Conservation (phyloP, 805 yeast species). For the Hanseniaspora taiwanica region DNA sequence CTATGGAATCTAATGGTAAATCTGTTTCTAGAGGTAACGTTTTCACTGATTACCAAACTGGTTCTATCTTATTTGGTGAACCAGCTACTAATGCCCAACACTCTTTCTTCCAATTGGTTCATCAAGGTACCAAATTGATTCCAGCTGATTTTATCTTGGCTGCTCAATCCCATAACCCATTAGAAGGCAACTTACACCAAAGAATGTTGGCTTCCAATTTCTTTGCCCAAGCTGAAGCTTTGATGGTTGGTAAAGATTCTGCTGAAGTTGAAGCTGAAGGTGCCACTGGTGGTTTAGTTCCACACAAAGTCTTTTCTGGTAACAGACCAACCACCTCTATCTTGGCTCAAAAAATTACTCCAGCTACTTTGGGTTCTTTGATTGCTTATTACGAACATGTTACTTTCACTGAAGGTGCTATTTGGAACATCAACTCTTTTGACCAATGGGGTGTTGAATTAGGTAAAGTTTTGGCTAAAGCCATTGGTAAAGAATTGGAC, state of each 20-base stretch:
- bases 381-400: slow-evolving; percentile 97
- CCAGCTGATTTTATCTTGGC: slow-evolving; percentile 96
- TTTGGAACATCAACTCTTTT: slow-evolving; percentile 98
- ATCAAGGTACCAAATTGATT: slow-evolving; percentile 95
- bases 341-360: slow-evolving; percentile 89
- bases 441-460: slow-evolving; percentile 99
- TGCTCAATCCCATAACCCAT: slow-evolving; percentile 96
- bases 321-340: slow-evolving; percentile 98
- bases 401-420: slow-evolving; percentile 96
- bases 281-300: slow-evolving; percentile 70
- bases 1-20: slow-evolving; percentile 99
- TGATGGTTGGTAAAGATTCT: slow-evolving; percentile 89
- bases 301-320: slow-evolving; percentile 94
- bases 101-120: slow-evolving; percentile 98
- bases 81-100: slow-evolving; percentile 99
- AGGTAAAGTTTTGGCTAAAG: slow-evolving; percentile 96
- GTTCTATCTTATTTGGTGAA: slow-evolving; percentile 92
- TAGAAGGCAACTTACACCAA: slow-evolving; percentile 88
- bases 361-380: slow-evolving; percentile 89
- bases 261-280: slow-evolving; percentile 81
- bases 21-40: slow-evolving; percentile 86
- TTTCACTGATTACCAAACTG: slow-evolving; percentile 90
- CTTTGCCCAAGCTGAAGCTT: slow-evolving; percentile 96
- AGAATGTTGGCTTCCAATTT: slow-evolving; percentile 97
- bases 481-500: slow-evolving; percentile 79